phyloP scores from a whole-genome alignment of 345 rosid species.

The Eutrema yunnanense region DNA sequence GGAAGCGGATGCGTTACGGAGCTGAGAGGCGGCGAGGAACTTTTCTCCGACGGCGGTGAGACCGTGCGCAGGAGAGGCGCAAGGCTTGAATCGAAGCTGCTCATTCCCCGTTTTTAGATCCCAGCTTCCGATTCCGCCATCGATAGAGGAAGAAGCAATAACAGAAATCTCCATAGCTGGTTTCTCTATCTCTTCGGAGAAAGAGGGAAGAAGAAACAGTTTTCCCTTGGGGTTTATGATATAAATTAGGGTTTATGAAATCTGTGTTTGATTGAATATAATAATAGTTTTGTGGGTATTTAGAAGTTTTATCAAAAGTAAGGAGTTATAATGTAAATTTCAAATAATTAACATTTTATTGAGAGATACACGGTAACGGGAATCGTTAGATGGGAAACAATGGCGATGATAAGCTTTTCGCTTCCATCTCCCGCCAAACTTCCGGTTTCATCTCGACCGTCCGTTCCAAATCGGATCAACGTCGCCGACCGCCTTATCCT shows the following conservation, averaged over 20 bases:
- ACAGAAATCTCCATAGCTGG: slow-evolving; percentile 37
- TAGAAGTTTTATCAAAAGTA: background rate
- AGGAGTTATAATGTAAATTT: background rate
- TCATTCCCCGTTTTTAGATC: slow-evolving; percentile 57
- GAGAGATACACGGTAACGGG: background rate
- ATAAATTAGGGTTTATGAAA: slow-evolving; percentile 22
- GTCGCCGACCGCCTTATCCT: slow-evolving; percentile 35
- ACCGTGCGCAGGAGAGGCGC: slow-evolving; percentile 69
- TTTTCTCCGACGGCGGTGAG: slow-evolving; percentile 55
- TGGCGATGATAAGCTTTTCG: slow-evolving; percentile 31
- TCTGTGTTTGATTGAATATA: background rate
- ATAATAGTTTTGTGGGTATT: background rate
- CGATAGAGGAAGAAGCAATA: slow-evolving; percentile 64
- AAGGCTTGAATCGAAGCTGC: slow-evolving; percentile 56
- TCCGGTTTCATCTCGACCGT: slow-evolving; percentile 20
- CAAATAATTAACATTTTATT: background rate
- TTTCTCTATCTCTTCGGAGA: background rate
- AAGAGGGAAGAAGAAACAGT: background rate
- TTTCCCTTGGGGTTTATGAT: background rate
- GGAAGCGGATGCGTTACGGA: slow-evolving; percentile 45
- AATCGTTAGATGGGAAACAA: slow-evolving; percentile 16
- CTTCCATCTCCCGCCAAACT: slow-evolving; percentile 44
- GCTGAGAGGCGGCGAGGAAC: slow-evolving; percentile 71
- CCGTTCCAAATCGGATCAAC: slow-evolving; percentile 26
- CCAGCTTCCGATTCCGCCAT: slow-evolving; percentile 78